phyloP scores from a whole-genome alignment of 129 eudicot species.

The Chrysanthemum makinoi region DNA sequence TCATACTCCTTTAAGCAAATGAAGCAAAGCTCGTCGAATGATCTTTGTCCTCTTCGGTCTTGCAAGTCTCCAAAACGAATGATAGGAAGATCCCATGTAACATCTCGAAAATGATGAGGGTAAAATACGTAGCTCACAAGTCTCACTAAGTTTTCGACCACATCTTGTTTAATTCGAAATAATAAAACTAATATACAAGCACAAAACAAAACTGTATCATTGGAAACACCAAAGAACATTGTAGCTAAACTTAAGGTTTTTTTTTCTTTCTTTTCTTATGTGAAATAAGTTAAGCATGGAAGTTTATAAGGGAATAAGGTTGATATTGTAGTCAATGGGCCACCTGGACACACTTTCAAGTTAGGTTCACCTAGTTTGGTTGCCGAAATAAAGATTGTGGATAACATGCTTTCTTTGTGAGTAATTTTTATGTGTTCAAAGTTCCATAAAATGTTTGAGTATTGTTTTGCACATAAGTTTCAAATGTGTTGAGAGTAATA shows the following conservation, averaged over 20 bases:
- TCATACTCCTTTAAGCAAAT: conserved; percentile 30
- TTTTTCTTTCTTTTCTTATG: too few species aligned
- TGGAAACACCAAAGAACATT: background rate
- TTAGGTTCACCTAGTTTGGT: background rate
- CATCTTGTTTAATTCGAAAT: background rate
- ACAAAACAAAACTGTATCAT: background rate
- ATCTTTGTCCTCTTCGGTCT: conserved; percentile 17
- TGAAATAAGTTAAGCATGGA: background rate
- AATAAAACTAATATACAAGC: conserved; percentile 1
- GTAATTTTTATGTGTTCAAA: background rate
- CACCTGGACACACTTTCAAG: conserved; percentile 25
- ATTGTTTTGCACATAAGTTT: too few species aligned
- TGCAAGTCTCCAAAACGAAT: conserved; percentile 19
- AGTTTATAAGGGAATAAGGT: conserved; percentile 7
- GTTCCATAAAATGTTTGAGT: too few species aligned
- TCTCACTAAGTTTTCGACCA: background rate
- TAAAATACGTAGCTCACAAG: background rate
- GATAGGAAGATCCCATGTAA: conserved; percentile 25
- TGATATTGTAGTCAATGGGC: conserved; percentile 22
- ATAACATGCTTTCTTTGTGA: background rate
- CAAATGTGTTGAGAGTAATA: too few species aligned
- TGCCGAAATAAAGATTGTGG: background rate
- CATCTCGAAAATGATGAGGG: too few species aligned
- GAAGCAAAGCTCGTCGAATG: conserved; percentile 21
- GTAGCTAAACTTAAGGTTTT: too few species aligned